These are phyloP conservation scores for Ogataea allantospora DNA, from an alignment of 805 yeast genomes.

Conservation along the genomic window DNA sequence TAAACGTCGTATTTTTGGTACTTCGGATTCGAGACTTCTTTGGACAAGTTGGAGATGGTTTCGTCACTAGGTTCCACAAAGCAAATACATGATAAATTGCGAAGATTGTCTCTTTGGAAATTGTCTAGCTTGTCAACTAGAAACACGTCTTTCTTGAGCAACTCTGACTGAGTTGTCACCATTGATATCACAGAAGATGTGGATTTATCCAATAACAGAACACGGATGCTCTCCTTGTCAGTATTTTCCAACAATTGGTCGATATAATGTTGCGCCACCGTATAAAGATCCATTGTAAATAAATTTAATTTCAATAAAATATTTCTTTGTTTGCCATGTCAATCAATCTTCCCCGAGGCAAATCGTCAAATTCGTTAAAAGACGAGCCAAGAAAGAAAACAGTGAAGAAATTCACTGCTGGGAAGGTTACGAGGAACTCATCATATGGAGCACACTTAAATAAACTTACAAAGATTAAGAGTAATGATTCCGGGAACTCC, in stretches of 20 bases:
- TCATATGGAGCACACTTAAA: slow-evolving; percentile 36
- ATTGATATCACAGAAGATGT: slow-evolving; percentile 87
- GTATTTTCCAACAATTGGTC: slow-evolving; percentile 33
- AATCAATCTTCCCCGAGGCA: slow-evolving; percentile 22
- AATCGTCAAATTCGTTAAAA: slow-evolving; percentile 28
- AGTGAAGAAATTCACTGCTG: slow-evolving; percentile 35
- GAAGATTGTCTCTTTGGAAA: slow-evolving; percentile 57
- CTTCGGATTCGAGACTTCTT: slow-evolving; percentile 75
- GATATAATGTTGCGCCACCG: slow-evolving; percentile 45
- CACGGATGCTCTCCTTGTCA: slow-evolving; percentile 36
- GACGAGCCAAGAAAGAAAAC: slow-evolving; percentile 30
- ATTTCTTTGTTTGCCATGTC: slow-evolving; percentile 14
- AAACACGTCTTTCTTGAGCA: slow-evolving; percentile 80
- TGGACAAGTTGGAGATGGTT: slow-evolving; percentile 55
- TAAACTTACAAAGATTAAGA: slow-evolving; percentile 33
- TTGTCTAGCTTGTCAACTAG: slow-evolving; percentile 72
- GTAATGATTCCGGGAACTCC: slow-evolving; percentile 24
- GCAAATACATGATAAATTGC: slow-evolving; percentile 78
- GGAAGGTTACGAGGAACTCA: slow-evolving; percentile 32
- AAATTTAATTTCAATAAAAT: not conserved
- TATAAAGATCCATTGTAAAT: slow-evolving; percentile 43
- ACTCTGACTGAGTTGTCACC: slow-evolving; percentile 82
- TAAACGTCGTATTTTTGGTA: slow-evolving; percentile 75
- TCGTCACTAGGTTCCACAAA: slow-evolving; percentile 72
- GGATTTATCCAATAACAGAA: slow-evolving; percentile 70